These are phyloP conservation scores for Naganishia antarctica DNA, from an alignment of 768 basidiomycete species.

Conservation along the genomic window DNA sequence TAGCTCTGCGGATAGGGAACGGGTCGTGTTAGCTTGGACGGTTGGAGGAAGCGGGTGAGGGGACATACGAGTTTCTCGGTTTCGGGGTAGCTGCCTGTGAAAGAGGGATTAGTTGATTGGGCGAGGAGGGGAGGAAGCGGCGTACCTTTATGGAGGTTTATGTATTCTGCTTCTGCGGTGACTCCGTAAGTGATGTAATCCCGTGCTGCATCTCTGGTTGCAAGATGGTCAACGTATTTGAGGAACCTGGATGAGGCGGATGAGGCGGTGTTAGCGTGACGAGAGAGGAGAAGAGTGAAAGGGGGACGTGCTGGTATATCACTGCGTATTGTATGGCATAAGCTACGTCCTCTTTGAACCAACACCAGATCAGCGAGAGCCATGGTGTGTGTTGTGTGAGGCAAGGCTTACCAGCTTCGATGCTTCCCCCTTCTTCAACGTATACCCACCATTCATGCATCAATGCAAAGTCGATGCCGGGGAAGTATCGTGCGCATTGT, in stretches of 20 bases:
- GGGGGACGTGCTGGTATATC: constrained; percentile 14
- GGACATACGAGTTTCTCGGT: constrained; percentile 4
- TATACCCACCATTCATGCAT: constrained; percentile 25
- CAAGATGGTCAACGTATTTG: constrained; percentile 19
- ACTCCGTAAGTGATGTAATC: constrained; percentile 20
- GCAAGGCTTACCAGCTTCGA: constrained; percentile 9
- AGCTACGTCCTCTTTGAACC: constrained; percentile 13
- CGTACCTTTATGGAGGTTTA: constrained; percentile 24
- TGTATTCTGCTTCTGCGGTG: constrained; percentile 18
- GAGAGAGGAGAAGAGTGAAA: background rate
- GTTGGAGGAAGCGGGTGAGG: background rate
- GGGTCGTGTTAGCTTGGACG: no score
- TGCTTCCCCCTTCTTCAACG: constrained; percentile 24
- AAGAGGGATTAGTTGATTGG: background rate
- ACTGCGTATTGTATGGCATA: constrained; percentile 26
- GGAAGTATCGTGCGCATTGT: constrained; percentile 18
- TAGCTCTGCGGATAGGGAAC: no score
- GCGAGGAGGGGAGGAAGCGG: background rate
- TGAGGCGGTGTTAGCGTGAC: background rate
- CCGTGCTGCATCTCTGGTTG: constrained; percentile 7
- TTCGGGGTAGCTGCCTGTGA: background rate
- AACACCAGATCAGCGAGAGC: no score
- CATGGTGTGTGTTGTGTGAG: background rate
- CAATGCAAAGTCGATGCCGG: constrained; percentile 21
- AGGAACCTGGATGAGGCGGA: constrained; percentile 22